Evolutionary conservation across 768 basidiomycete species (phyloP), one percentile per base, ranked within the genome.

Genomic region (Pleurotus salmoneostramineus): DNA sequence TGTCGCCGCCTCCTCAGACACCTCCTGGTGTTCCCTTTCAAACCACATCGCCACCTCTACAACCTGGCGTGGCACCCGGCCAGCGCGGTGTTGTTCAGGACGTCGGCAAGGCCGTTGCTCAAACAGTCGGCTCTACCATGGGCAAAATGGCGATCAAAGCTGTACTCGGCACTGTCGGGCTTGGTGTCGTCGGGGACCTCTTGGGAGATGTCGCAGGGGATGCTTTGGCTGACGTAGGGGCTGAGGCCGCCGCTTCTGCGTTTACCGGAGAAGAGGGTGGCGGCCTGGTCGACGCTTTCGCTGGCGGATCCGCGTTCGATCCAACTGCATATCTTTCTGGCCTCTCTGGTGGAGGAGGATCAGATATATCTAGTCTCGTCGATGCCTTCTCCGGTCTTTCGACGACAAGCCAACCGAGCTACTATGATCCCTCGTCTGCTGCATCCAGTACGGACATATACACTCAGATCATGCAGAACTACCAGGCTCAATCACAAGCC

Each of bases 401-500:
- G 8, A 27, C 50, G 11, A 27, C 21, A 27, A 55, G 43, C 40
- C 52, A 55, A 31, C 52, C 52, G 12, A 49, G 33, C 48, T 49
- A 31, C 48, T 17, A 49, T 27, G 21, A 27, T 27, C 21, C 21
- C 10, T 34, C 33, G 15, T 5, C 17, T 15, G 10, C 15, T 5
- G 21, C 6, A 8, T 40, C 52, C 4, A 42, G 27, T 31, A 43
- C 52, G 10, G 37, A 55, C 27, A 21, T 17, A 27, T 55, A 17
- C n/a, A 11, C n/a, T 3, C 52, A 55, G 52, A 55, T 55, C 12
- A 11, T 43, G 14, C 52, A 55, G 21, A 37, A 35, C 21, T n/a
- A 55, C n/a, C 36, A 55, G 40, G 52, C 52, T 7, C 52, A 55
- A 40, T 40, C 40, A 14, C 36, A 55, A 40, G 52, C 52, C 7